Evolutionary conservation across 2,329 filamentous ascomycete genomes (phyloP), one percentile per base, ranked within the genome.

Genomic region (Sphaerulina vaccinii): DNA sequence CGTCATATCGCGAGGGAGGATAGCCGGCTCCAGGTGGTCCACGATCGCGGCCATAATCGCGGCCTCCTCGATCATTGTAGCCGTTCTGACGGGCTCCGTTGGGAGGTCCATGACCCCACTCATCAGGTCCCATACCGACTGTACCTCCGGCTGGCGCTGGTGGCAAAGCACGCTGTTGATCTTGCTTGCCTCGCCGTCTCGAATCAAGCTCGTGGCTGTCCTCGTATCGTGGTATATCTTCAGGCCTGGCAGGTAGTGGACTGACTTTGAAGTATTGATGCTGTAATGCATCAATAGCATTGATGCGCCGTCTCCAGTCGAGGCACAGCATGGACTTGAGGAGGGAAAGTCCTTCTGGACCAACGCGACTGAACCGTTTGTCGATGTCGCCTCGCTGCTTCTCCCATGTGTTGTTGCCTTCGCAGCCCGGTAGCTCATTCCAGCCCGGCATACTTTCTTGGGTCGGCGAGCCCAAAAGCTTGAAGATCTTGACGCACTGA

Each of bases 371-470:
- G 66, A 97, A 99, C 18, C 85, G 79, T 41, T 83, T 80, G 9
- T 81, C 73, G 23, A 99, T 77, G 47, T 86, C 89, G 15, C 88
- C 79, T 71, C 55, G 81, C 70, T 68, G 84, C 65, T 59, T 75
- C 51, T 68, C 83, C 75, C 71, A 93, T 70, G 71, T 73, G 37
- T 80, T 84, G 10, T 95, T 70, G 4, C 81, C 82, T 59, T 96
- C 88, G 33, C 85, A 90, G 5, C 91, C 90, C 4, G 91, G 91
- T 3, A 99, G 76, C 4, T 78, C 75, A 61, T 82, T 86, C 88
- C 90, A 99, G 6, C 89, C 88, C 1, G 93, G 93, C 93, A 99
- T 97, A 36, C 75, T 93, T 43, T 90, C 84, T 16, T 96, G 90
- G 0, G 81, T 96, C 0, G 93, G 93, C 0, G 89, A 87, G 11